These are phyloP conservation scores for Gamsiella multidivaricata DNA, from an alignment of 192 early-diverging fungal species.

Conservation along the genomic window DNA sequence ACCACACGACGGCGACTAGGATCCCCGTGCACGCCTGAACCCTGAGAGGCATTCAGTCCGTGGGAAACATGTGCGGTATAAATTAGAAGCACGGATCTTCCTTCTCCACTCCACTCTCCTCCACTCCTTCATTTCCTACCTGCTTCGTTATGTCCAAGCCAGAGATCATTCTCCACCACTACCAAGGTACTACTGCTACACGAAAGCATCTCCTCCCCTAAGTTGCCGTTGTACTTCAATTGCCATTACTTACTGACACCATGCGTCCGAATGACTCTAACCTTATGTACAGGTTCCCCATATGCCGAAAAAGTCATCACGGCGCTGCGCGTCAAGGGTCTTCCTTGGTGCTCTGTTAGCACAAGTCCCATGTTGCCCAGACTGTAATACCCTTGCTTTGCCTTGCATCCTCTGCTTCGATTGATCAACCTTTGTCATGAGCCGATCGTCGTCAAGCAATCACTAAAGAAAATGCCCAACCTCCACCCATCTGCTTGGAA, in stretches of 20 bases:
- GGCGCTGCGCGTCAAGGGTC: constrained; percentile 51
- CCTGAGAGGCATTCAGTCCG: no score
- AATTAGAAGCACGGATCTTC: background rate
- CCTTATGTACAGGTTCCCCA: constrained; percentile 18
- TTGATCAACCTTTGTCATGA: background rate
- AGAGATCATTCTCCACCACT: constrained; percentile 34
- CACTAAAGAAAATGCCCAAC: background rate
- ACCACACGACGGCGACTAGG: no score
- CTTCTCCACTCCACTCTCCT: background rate
- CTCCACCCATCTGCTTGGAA: no score
- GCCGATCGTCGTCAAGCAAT: background rate
- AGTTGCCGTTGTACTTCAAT: no score
- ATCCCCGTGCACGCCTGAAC: no score
- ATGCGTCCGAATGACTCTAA: background rate
- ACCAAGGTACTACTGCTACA: constrained; percentile 3
- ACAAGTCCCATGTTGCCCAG: constrained; percentile 31
- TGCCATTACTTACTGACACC: no score
- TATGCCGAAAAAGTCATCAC: constrained; percentile 48
- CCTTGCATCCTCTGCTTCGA: background rate
- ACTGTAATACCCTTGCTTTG: constrained; percentile 12
- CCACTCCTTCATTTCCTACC: background rate
- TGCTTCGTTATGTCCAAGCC: constrained; percentile 18
- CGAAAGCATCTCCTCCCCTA: no score
- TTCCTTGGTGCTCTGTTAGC: constrained; percentile 45
- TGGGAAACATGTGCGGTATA: no score